A percentile compares a stretch with the other conserved stretches of the same genome.
These are phyloP conservation scores for Chaetoceros muelleri DNA, from an alignment of 108 stramenopile species.

Conservation along the genomic window DNA sequence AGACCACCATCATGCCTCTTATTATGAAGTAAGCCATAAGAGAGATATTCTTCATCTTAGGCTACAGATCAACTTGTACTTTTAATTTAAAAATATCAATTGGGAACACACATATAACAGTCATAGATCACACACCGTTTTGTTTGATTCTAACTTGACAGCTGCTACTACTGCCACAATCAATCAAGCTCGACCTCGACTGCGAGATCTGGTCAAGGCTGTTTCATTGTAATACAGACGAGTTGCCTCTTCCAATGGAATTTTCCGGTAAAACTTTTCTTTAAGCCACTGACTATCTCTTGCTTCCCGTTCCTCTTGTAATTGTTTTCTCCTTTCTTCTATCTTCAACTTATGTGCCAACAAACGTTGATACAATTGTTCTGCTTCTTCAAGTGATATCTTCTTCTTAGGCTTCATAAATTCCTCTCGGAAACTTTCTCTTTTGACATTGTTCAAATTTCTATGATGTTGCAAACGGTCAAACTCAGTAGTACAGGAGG, in stretches of 20 bases:
- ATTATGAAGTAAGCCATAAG: no score
- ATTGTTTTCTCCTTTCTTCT: neutral
- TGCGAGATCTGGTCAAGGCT: neutral
- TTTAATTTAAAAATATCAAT: no score
- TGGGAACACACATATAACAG: no score
- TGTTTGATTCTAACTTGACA: neutral
- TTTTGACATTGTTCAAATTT: neutral
- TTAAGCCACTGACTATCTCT: neutral
- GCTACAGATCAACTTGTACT: no score
- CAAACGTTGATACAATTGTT: neutral
- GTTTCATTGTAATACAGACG: neutral
- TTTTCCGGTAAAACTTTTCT: neutral
- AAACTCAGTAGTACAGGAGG: neutral
- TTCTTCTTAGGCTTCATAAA: neutral
- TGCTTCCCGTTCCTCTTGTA: neutral
- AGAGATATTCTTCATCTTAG: no score
- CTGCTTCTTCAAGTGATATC: neutral
- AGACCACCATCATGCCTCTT: no score
- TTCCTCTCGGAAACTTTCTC: neutral
- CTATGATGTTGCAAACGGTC: no score
- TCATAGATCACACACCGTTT: no score
- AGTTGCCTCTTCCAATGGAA: neutral
- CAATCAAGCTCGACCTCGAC: neutral
- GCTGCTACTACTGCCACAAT: neutral
- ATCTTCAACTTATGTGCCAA: neutral